phyloP scores from a whole-genome alignment of 805 yeast genomes.

The Nakazawaea ambrosiae region DNA sequence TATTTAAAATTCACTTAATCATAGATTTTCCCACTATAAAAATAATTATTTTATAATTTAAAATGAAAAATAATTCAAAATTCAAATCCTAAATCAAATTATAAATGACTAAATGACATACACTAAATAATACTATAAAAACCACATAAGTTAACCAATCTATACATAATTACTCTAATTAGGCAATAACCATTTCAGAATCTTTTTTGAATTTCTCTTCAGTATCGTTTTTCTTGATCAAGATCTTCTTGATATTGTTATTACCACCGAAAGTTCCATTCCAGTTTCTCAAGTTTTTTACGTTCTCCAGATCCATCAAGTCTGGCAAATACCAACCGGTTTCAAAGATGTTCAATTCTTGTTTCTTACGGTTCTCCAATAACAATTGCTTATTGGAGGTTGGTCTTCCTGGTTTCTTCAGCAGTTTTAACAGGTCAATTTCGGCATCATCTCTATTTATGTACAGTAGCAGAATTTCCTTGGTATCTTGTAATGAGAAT shows the following conservation, averaged over 20 bases:
- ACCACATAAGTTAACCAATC: too few species aligned
- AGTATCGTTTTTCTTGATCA: constrained; percentile 17
- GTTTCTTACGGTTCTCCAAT: constrained; percentile 52
- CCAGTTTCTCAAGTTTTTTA: constrained; percentile 62
- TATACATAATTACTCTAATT: too few species aligned
- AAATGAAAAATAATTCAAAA: too few species aligned
- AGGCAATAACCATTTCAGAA: background rate
- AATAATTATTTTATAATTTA: too few species aligned
- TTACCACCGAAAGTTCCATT: constrained; percentile 77
- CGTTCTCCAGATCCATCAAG: constrained; percentile 52
- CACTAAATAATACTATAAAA: too few species aligned
- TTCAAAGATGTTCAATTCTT: constrained; percentile 54
- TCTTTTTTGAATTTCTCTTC: background rate
- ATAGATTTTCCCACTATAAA: too few species aligned
- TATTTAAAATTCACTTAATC: too few species aligned
- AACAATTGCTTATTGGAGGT: constrained; percentile 61
- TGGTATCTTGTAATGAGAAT: constrained; percentile 54
- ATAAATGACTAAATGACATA: too few species aligned
- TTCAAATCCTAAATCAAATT: too few species aligned
- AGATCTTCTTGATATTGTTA: constrained; percentile 48
- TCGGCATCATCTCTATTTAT: constrained; percentile 72
- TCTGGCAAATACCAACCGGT: constrained; percentile 75
- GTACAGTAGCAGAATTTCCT: constrained; percentile 52
- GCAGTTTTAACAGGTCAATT: constrained; percentile 47
- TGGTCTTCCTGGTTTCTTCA: constrained; percentile 87